These are phyloP conservation scores for Melaleuca quinquenervia DNA, from an alignment of 345 rosid species.

Conservation along the genomic window DNA sequence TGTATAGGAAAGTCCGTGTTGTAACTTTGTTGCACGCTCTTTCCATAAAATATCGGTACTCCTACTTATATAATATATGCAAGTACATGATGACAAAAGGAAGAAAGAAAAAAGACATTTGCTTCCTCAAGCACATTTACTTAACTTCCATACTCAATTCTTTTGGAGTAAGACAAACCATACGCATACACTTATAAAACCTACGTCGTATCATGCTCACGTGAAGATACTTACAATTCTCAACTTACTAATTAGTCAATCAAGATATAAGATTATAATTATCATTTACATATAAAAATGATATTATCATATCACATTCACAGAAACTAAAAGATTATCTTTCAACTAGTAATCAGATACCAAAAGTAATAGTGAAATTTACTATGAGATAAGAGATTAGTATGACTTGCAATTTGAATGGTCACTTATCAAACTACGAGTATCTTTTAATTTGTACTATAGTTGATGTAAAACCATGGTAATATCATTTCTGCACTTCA, in stretches of 20 bases:
- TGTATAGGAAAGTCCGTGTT: not conserved
- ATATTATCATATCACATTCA: not conserved
- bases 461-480: not conserved
- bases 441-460: not conserved
- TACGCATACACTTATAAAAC: not conserved
- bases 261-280: not conserved
- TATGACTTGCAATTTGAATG: not conserved
- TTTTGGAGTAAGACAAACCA: not conserved
- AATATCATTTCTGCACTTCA: not conserved
- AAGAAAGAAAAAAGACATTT: not conserved
- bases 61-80: not conserved
- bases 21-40: not conserved
- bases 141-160: not conserved
- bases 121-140: not conserved
- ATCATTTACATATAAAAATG: not conserved
- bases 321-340: not conserved
- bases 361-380: not conserved
- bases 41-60: not conserved
- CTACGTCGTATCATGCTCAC: not conserved
- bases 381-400: not conserved
- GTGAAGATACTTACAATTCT: not conserved
- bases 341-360: not conserved
- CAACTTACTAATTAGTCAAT: not conserved
- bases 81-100: not conserved
- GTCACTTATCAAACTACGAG: not conserved